phyloP scores from a whole-genome alignment of 345 rosid species.

The Salix caprea region DNA sequence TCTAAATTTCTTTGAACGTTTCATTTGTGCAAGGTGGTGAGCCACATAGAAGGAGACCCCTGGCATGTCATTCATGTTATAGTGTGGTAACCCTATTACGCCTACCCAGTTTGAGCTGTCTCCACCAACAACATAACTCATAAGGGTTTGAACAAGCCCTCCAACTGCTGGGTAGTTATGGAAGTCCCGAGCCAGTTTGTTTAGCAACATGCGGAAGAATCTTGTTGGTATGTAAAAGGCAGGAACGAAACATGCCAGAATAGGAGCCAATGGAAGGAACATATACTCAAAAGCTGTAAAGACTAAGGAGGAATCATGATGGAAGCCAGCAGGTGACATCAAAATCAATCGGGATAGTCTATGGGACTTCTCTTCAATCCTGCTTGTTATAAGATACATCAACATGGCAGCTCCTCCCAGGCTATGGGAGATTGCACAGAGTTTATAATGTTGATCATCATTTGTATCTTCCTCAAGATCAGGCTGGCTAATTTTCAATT shows the following conservation, averaged over 20 bases:
- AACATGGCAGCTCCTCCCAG: constrained; percentile 94
- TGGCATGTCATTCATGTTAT: constrained; percentile 98
- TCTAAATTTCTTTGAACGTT: constrained; percentile 57
- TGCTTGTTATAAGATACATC: constrained; percentile 65
- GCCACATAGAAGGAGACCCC: constrained; percentile 79
- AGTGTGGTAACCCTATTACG: constrained; percentile 83
- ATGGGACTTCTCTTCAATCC: constrained; percentile 67
- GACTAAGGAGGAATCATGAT: constrained; percentile 60
- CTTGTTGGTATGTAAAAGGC: constrained; percentile 92
- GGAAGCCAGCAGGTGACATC: constrained; percentile 94
- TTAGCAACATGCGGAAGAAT: constrained; percentile 87
- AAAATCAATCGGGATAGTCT: constrained; percentile 77
- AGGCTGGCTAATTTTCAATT: constrained; percentile 59
- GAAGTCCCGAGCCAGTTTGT: constrained; percentile 93
- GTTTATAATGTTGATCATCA: constrained; percentile 69
- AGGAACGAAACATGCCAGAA: constrained; percentile 56
- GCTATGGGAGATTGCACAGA: constrained; percentile 87
- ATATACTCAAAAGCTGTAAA: constrained; percentile 57
- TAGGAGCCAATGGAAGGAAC: constrained; percentile 55
- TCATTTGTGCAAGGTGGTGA: constrained; percentile 85
- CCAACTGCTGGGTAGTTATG: constrained; percentile 94
- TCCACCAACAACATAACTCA: constrained; percentile 86
- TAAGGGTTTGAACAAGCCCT: constrained; percentile 85
- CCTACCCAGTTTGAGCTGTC: constrained; percentile 99
- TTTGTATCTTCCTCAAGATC: constrained; percentile 48